These are phyloP conservation scores for Curvularia hawaiiensis DNA, from an alignment of 2,329 filamentous ascomycete genomes.

Conservation along the genomic window DNA sequence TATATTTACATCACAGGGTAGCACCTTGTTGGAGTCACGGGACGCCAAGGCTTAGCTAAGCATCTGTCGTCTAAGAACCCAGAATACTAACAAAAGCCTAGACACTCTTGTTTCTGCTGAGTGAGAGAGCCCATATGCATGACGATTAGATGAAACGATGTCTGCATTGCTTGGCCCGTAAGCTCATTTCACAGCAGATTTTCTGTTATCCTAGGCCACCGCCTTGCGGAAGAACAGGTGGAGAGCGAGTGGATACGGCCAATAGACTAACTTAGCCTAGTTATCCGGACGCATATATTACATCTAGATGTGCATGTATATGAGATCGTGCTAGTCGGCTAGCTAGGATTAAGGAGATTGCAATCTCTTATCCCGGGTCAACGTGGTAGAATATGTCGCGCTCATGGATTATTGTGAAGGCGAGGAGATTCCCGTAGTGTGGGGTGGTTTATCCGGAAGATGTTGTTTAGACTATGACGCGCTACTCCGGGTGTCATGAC, in stretches of 20 bases:
- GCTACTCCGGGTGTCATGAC: constrained; percentile 8
- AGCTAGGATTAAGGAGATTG: constrained; percentile 5
- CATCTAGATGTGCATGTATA: constrained; percentile 19
- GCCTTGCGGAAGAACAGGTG: constrained; percentile 4
- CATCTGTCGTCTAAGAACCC: constrained; percentile 16
- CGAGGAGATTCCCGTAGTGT: constrained; percentile 1
- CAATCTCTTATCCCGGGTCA: neutral
- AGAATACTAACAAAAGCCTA: neutral
- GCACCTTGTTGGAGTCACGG: neutral
- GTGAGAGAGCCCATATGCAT: constrained; percentile 4
- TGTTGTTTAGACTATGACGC: constrained; percentile 9
- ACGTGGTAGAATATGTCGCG: neutral
- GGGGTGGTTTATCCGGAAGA: constrained; percentile 11
- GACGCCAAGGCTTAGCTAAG: constrained; percentile 6
- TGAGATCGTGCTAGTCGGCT: constrained; percentile 5
- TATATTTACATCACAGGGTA: neutral
- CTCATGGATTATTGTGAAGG: neutral
- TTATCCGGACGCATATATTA: constrained; percentile 18
- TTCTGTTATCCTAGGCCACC: constrained; percentile 1
- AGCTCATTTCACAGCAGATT: constrained; percentile 9
- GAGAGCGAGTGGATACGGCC: constrained; percentile 12
- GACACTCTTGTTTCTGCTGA: constrained; percentile 3
- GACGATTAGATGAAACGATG: constrained; percentile 1
- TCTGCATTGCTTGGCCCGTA: constrained; percentile 5
- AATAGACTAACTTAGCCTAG: constrained; percentile 11